A percentile compares a stretch with the other conserved stretches of the same genome.
phyloP scores from a whole-genome alignment of 441 rosid genomes.

The Metrosideros polymorpha region DNA sequence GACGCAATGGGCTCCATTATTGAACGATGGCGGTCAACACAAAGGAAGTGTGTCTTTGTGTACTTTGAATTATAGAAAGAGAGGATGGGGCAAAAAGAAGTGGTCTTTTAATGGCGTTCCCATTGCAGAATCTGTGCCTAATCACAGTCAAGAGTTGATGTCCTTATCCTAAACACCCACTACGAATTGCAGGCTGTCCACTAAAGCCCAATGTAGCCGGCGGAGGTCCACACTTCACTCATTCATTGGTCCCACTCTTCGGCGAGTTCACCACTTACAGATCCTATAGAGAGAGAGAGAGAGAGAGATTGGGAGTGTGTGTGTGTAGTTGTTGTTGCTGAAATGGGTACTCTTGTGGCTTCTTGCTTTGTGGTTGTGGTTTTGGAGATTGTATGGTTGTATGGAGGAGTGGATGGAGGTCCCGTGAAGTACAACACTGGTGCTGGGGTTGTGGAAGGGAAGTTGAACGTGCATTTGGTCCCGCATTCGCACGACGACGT shows the following conservation, averaged over 20 bases:
- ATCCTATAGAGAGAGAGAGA: background rate
- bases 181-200: background rate
- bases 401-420: background rate
- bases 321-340: background rate
- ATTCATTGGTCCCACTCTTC: background rate
- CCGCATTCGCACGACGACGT: background rate
- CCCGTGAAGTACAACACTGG: background rate
- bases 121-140: background rate
- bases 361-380: background rate
- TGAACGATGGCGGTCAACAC: background rate
- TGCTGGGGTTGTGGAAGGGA: background rate
- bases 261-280: background rate
- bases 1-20: background rate
- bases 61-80: background rate
- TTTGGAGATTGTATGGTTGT: background rate
- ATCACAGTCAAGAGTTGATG: background rate
- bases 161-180: background rate
- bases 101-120: background rate
- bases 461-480: background rate
- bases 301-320: background rate
- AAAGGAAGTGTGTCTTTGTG: background rate
- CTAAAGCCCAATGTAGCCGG: background rate
- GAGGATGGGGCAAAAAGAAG: background rate
- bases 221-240: background rate
- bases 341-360: background rate